Base-by-base conservation (phyloP, 2,329 filamentous ascomycete species). In the Fusarium nisikadoi region DNA sequence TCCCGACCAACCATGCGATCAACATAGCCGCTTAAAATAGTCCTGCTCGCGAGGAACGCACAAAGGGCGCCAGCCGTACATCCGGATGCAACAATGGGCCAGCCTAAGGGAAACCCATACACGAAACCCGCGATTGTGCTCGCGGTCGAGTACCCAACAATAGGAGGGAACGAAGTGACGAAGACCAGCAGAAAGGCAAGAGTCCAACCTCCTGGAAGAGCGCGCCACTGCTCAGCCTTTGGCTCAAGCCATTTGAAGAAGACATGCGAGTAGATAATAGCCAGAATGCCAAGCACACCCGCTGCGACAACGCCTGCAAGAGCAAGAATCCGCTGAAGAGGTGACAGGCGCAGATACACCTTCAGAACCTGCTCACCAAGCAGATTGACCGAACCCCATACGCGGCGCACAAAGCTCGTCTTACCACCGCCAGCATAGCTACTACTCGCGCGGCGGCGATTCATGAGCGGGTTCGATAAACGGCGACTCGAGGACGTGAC, bases 61-160 rank as follows among this genome's bases (percentile, higher is more conserved):
- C 86, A 90, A 2, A 93, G 90, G 25, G 92, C 94, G 42, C 96
- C 96, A 36, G 90, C 82, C 4, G 97, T 87, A 25, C 93, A 97
- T 20, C 93, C 94, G 2, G 89, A 86, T 3, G 94, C 92, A 54
- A 93, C 92, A 73, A 97, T 91, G 73, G 94, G 90, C 94, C 95
- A 98, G 29, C 93, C 95, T 70, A 76, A 75, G 4, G 84, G 85
- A 72, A 89, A 88, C 5, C 86, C 88, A 77, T 85, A 90, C 19
- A 90, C 85, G 75, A 90, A 86, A 35, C 85, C 85, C 11, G 86
- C 83, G 31, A 89, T 79, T 31, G 86, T 89, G 65, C 85, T 83
- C 75, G 92, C 91, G 3, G 92, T 93, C 68, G 92, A 93, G 85
- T 97, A 97, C 19, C 95, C 95, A 71, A 98, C 92, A 76, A 97